Base-by-base conservation (phyloP, 2,329 filamentous ascomycete genomes). In the Penicillium aurantiogriseum region DNA sequence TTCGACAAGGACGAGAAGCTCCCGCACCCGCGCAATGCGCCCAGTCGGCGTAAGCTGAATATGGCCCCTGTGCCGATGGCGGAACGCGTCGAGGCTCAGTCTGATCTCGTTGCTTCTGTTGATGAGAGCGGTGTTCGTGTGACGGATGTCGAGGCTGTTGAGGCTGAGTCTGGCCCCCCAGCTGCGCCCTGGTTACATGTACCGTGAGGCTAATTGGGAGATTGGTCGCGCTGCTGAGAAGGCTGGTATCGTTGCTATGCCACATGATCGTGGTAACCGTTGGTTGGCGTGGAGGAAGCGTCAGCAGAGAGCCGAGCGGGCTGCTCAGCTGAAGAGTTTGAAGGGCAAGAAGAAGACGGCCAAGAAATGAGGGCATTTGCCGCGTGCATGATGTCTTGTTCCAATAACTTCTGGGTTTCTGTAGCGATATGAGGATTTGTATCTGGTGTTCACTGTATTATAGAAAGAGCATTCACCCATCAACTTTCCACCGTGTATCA, bases 1-100 rank as follows among this genome's bases (percentile, higher is more conserved):
- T 92, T 96, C 75, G 84, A 92, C 73, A 91, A 91, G 71, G 81
- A 87, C 17, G 90, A 95, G 68, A 85, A 81, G 33, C 85, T 99
- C 2, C 94, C 94, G 0, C 86, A 89, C 70, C 88, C 90, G 0
- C 78, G 76, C 27, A 88, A 93, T 71, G 88, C 88, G 4, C 85
- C 89, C 61, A 85, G 90, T 55, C 85, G 87, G 68, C 84, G 94
- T 64, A 84, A 86, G 51, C 81, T 99, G 59, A 89, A 89, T 67
- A 88, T 95, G 83, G 80, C 87, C 5, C 84, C 81, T 31, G 79
- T 82, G 51, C 70, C 72, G 11, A 68, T 75, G 15, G 59, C 61
- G 21, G 63, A 65, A 42, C 45, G 39, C 4, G 56, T 59, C 8
- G 51, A 50, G 11, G 50, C 58, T 46, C 65, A 71, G 59, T 63